Evolutionary conservation across 129 eudicot species (phyloP), one percentile per base, ranked within the genome.

Genomic region (Calendula officinalis): DNA sequence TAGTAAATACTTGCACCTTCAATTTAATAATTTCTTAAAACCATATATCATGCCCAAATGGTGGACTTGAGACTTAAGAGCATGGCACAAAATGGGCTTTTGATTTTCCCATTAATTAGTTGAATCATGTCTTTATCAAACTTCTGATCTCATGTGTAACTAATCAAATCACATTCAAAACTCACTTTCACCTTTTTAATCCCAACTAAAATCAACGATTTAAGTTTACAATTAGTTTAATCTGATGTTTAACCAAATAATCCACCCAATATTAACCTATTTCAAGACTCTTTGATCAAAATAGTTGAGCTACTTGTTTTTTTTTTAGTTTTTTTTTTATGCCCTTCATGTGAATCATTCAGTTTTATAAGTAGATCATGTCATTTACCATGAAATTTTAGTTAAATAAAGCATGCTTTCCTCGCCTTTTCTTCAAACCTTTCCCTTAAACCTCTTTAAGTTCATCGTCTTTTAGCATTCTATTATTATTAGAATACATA

Each of bases 241-340:
- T 68, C 81, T 52, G 66, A 78, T 75, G 37, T 39, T 74, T 77
- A 77, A 88, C 92, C 82, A 77, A 69, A 77, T 65, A 41, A 82
- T 38, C 78, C 84, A 88, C 84, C 84, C 81, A 84, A 82, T 56
- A 67, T 72, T 56, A 75, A 80, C 86, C 96, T 77, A 75, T 62
- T 66, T 57, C 33, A 46, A 69, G 45, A 46, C 82, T 75, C 76
- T 53, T 72, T 54, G 44, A 70, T 70, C 79, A 69, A 70, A 47
- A 46, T 69, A 62, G 57, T 68, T 75, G 77, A 56, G 68, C 60
- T 70, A 70, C 75, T 60, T 22, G 40, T 1, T 15, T 27, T 60
- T 49, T 55, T 7, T 59, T 48, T 49, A 22, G 11, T 57, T 43
- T 54, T 39, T 41, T 45, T 36, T 4, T 52, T 44, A 34, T 36